Percentiles rank a stretch among this genome's conserved stretches.
Conservation (phyloP, 768 basidiomycete genomes). For the Calocybe gangraenosa region DNA sequence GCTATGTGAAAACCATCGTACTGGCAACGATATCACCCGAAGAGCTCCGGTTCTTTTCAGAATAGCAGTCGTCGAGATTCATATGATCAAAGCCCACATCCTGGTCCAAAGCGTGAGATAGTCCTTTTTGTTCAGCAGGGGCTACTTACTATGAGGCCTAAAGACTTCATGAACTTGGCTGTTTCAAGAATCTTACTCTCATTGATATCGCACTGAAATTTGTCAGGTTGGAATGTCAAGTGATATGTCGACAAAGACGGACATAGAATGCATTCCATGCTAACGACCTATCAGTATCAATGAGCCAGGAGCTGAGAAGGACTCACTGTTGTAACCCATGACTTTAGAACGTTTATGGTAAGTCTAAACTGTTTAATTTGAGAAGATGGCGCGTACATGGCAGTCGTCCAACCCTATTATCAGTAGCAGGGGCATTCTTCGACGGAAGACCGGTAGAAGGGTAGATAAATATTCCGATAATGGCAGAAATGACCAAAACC, state of each 20-base stretch:
- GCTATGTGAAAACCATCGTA: conserved; percentile 18
- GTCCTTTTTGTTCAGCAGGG: neutral
- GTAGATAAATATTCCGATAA: conserved; percentile 2
- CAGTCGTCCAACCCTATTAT: conserved; percentile 28
- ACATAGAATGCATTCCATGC: conserved; percentile 74
- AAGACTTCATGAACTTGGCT: conserved; percentile 46
- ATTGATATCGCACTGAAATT: conserved; percentile 51
- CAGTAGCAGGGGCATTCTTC: conserved; percentile 5
- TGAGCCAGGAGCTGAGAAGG: neutral
- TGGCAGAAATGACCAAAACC: neutral
- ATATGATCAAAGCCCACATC: conserved; percentile 56
- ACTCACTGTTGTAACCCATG: conserved; percentile 63
- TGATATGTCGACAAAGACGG: conserved; percentile 7
- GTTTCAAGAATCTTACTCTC: conserved; percentile 49
- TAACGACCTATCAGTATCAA: conserved; percentile 16
- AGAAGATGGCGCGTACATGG: conserved; percentile 24
- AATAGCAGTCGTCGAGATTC: conserved; percentile 66
- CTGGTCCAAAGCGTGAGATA: conserved; percentile 21
- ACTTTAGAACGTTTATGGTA: conserved; percentile 25
- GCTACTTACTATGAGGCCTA: conserved; percentile 43
- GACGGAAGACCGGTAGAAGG: neutral
- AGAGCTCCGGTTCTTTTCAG: conserved; percentile 49
- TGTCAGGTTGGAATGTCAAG: neutral
- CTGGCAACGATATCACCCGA: conserved; percentile 54
- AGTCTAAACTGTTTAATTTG: neutral